Conservation (phyloP, 129 eudicot species). For the Escallonia herrerae region DNA sequence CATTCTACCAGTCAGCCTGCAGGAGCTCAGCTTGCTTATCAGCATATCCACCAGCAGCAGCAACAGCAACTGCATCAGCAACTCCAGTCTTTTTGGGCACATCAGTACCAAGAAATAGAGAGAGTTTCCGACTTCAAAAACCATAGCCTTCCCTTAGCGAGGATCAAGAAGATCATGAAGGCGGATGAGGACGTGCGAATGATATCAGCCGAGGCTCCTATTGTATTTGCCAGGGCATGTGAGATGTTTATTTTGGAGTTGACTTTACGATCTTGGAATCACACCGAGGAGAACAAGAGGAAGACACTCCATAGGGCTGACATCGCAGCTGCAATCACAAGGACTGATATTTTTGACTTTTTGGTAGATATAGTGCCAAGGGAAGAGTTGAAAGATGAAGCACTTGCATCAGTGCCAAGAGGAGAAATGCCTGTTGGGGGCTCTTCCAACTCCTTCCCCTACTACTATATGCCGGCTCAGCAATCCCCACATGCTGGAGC, state of each 20-base stretch:
- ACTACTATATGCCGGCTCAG: constrained; percentile 59
- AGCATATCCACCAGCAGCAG: constrained; percentile 34
- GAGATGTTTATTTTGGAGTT: constrained; percentile 80
- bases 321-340: constrained; percentile 68
- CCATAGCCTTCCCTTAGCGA: constrained; percentile 85
- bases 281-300: constrained; percentile 74
- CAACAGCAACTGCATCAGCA: constrained; percentile 59
- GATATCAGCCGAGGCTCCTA: constrained; percentile 85
- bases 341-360: constrained; percentile 71
- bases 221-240: constrained; percentile 72
- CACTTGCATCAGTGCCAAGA: constrained; percentile 45
- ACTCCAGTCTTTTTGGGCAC: constrained; percentile 64
- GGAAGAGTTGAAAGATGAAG: constrained; percentile 61
- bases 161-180: constrained; percentile 87
- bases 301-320: constrained; percentile 65
- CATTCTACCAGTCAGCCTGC: constrained; percentile 37
- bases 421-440: constrained; percentile 54
- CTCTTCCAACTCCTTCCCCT: constrained; percentile 49
- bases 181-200: constrained; percentile 82
- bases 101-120: constrained; percentile 61
- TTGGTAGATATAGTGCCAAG: constrained; percentile 69
- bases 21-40: constrained; percentile 32
- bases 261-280: constrained; percentile 75
- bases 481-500: constrained; percentile 55
- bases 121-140: constrained; percentile 66